Evolutionary conservation across 2,329 filamentous ascomycete species (phyloP).

Genomic region (Chrysoporthe austroafricana): DNA sequence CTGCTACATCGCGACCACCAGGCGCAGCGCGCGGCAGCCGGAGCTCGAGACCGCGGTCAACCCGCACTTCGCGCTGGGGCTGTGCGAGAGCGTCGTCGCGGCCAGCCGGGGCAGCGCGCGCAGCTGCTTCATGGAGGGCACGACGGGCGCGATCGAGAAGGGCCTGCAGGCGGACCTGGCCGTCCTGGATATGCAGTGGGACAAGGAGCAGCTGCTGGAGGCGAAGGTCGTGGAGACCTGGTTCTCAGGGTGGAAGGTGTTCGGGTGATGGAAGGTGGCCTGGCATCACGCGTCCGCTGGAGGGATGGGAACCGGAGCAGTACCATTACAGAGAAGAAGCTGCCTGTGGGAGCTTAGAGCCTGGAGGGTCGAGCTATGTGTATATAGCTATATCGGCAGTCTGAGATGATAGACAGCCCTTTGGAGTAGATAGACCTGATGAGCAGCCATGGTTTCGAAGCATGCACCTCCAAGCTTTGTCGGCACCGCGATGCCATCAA

Average conservation of each 20-base stretch:
- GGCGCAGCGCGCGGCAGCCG: conserved; percentile 57
- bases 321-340: too few species aligned
- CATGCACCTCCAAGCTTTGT: too few species aligned
- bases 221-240: conserved; percentile 56
- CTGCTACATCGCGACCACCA: conserved; percentile 62
- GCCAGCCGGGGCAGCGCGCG: conserved; percentile 61
- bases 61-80: conserved; percentile 54
- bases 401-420: too few species aligned
- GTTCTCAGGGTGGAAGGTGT: conserved; percentile 53
- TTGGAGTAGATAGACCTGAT: too few species aligned
- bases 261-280: background rate
- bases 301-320: too few species aligned
- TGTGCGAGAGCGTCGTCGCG: conserved; percentile 58
- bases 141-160: conserved; percentile 55
- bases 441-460: too few species aligned
- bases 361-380: too few species aligned
- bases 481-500: too few species aligned
- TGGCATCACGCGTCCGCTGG: too few species aligned
- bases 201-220: conserved; percentile 49
- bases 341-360: too few species aligned
- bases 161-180: conserved; percentile 64
- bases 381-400: too few species aligned
- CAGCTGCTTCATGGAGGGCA: conserved; percentile 59
- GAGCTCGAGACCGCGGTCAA: conserved; percentile 50
- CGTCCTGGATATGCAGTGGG: conserved; percentile 55